These are phyloP conservation scores for Thermochaetoides thermophila DNA, from an alignment of 495 filamentous ascomycete genomes.

Conservation along the genomic window DNA sequence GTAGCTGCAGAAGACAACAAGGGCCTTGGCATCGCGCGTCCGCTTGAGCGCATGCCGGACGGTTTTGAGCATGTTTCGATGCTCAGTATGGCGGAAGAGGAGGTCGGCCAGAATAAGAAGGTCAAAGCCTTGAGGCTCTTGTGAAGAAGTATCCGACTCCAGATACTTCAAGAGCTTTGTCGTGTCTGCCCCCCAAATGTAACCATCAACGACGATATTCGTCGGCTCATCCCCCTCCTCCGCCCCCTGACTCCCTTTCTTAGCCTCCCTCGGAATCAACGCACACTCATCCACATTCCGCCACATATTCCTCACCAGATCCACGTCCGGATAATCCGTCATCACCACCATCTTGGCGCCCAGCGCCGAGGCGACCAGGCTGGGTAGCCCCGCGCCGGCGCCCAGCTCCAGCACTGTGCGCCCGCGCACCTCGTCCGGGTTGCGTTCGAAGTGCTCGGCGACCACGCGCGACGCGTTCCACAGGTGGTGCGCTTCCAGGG, in stretches of 20 bases:
- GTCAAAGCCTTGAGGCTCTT: constrained; percentile 45
- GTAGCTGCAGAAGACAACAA: constrained; percentile 90
- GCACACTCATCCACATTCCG: constrained; percentile 47
- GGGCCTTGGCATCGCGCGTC: constrained; percentile 40
- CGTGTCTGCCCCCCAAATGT: constrained; percentile 60
- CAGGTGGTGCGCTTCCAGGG: constrained; percentile 79
- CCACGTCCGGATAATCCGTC: constrained; percentile 78
- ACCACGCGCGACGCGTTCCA: constrained; percentile 77
- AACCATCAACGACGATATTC: constrained; percentile 43
- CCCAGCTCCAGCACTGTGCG: constrained; percentile 77
- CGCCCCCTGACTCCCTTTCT: constrained; percentile 8
- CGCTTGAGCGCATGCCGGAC: constrained; percentile 47
- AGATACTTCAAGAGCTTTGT: constrained; percentile 38
- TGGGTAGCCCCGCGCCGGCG: constrained; percentile 75
- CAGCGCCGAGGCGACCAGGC: constrained; percentile 55
- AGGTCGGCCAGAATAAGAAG: constrained; percentile 75
- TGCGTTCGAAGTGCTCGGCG: constrained; percentile 58
- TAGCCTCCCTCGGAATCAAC: constrained; percentile 4
- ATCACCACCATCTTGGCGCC: constrained; percentile 59
- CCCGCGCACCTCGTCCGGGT: constrained; percentile 39
- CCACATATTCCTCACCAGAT: constrained; percentile 60
- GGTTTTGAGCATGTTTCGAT: constrained; percentile 56
- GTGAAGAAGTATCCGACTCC: not conserved
- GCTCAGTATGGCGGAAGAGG: constrained; percentile 78
- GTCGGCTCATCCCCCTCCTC: constrained; percentile 8